phyloP scores from a whole-genome alignment of 2,329 filamentous ascomycete species.

The Lecanicillium sp. region DNA sequence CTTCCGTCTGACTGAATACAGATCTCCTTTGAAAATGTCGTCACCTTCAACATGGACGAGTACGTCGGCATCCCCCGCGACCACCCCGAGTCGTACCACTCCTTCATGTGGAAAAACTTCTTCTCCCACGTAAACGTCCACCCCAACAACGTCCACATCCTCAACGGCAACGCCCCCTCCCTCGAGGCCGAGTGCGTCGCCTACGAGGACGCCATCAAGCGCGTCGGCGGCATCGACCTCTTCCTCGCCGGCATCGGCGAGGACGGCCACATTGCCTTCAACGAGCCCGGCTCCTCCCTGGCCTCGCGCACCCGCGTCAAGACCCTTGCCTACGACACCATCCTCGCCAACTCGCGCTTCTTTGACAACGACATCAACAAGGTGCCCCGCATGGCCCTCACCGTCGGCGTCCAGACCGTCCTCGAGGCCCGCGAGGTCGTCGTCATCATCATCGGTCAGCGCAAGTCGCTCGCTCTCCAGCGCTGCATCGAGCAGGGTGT shows the following conservation, averaged over 20 bases:
- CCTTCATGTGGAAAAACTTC: constrained; percentile 90
- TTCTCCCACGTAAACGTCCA: constrained; percentile 80
- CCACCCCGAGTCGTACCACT: constrained; percentile 81
- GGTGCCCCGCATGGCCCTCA: constrained; percentile 77
- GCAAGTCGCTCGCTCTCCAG: constrained; percentile 74
- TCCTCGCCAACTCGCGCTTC: constrained; percentile 78
- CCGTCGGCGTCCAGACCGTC: constrained; percentile 78
- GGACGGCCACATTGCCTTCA: constrained; percentile 86
- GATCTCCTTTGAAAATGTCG: constrained; percentile 80
- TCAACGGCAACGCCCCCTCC: constrained; percentile 73
- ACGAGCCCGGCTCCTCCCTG: constrained; percentile 77
- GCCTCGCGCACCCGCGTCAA: constrained; percentile 76
- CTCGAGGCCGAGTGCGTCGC: constrained; percentile 70
- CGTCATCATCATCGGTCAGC: constrained; percentile 73
- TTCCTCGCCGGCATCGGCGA: constrained; percentile 82
- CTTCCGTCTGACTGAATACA: constrained; percentile 28
- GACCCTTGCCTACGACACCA: constrained; percentile 81
- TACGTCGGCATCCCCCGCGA: constrained; percentile 79
- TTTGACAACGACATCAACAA: constrained; percentile 67
- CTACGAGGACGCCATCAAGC: constrained; percentile 73
- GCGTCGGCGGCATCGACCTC: constrained; percentile 72
- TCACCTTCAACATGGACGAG: constrained; percentile 94
- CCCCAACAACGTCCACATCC: constrained; percentile 76
- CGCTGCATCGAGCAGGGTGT: constrained; percentile 75
- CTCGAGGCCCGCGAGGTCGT: constrained; percentile 77